phyloP scores from a whole-genome alignment of 768 basidiomycete species.

The Boletus subcaerulescens region DNA sequence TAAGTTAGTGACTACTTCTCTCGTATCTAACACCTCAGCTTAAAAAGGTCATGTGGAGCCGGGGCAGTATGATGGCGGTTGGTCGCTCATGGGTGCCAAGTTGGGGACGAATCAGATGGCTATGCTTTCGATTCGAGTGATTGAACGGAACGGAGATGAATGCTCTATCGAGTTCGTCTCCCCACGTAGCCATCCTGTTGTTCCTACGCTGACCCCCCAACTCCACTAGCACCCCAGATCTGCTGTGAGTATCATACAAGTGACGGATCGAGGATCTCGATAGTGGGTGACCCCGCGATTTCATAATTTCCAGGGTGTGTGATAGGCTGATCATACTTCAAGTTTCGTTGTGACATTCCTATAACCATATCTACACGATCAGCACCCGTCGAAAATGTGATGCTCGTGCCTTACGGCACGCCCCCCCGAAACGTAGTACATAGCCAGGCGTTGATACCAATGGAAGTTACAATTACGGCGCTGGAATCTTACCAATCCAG shows the following conservation, averaged over 20 bases:
- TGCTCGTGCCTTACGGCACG: constrained; percentile 4
- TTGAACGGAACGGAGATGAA: constrained; percentile 1
- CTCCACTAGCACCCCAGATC: background rate
- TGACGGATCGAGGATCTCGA: background rate
- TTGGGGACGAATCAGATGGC: background rate
- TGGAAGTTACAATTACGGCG: constrained; percentile 4
- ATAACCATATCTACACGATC: background rate
- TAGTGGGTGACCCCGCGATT: background rate
- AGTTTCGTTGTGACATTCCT: background rate
- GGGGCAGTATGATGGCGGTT: constrained; percentile 1
- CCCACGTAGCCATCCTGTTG: background rate
- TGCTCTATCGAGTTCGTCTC: background rate
- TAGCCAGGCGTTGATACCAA: constrained; percentile 9
- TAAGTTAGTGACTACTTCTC: background rate
- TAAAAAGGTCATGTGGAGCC: background rate
- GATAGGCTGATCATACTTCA: background rate
- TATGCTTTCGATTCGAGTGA: background rate
- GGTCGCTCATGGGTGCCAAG: background rate
- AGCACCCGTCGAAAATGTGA: background rate
- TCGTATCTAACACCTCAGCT: background rate
- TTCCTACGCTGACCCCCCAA: background rate
- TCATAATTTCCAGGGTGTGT: background rate
- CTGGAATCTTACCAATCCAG: background rate
- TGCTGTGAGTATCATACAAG: background rate
- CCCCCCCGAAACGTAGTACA: background rate